Percentiles rank a stretch among this genome's conserved stretches.
Conservation (phyloP, 2,329 filamentous ascomycete genomes). For the Nothomitra cinnamomea region DNA sequence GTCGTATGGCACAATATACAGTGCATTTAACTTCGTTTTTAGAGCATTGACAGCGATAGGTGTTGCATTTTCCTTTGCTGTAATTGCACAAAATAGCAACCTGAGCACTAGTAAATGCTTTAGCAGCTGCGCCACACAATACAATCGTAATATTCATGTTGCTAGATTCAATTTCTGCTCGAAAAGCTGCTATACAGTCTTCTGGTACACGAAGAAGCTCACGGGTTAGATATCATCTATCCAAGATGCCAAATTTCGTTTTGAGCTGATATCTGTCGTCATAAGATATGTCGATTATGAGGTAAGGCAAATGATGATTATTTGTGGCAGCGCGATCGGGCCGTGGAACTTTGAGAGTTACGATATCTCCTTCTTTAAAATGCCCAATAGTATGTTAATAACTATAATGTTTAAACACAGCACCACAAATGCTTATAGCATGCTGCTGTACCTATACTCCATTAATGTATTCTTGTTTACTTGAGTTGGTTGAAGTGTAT, state of each 20-base stretch:
- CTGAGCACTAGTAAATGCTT: too few relatives aligned
- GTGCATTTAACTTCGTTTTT: too few relatives aligned
- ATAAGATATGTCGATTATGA: background rate
- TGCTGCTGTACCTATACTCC: background rate
- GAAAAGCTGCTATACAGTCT: background rate
- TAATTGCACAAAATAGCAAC: too few relatives aligned
- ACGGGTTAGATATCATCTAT: background rate
- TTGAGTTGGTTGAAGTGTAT: background rate
- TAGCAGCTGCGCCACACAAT: too few relatives aligned
- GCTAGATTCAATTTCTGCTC: background rate
- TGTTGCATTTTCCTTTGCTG: too few relatives aligned
- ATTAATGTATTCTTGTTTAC: background rate
- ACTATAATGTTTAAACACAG: background rate
- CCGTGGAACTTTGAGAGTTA: background rate
- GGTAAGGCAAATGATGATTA: slow-evolving; percentile 7
- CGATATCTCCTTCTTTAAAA: background rate
- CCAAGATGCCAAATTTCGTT: background rate
- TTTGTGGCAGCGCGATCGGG: background rate
- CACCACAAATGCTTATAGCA: background rate
- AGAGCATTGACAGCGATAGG: too few relatives aligned
- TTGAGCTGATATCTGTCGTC: background rate
- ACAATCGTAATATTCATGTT: too few relatives aligned
- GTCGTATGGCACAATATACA: too few relatives aligned
- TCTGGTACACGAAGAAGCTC: background rate
- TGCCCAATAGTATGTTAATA: background rate